Percentiles rank a stretch among this genome's conserved stretches.
Evolutionary conservation across 108 stramenopile genomes (phyloP).

Genomic region (Pelagomonas calceolata): DNA sequence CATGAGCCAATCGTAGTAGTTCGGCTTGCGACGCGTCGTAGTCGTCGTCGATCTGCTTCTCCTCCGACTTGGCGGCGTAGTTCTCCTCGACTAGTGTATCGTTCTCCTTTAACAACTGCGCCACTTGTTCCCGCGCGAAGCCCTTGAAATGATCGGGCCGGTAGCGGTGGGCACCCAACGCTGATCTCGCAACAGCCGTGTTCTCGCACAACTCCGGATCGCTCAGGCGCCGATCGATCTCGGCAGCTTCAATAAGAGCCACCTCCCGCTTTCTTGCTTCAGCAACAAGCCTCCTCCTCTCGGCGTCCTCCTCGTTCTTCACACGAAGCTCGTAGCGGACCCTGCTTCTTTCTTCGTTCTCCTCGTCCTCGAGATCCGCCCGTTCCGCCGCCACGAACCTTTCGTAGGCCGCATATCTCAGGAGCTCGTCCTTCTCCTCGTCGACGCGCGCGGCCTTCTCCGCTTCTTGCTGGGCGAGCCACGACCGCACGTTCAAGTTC

Average conservation of each 20-base stretch:
- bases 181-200: not conserved
- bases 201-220: not conserved
- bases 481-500: not conserved
- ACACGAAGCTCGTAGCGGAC: not conserved
- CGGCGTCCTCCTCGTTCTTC: constrained; percentile 2
- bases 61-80: not conserved
- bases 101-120: not conserved
- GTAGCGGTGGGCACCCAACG: not conserved
- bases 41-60: not conserved
- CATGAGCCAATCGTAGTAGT: not conserved
- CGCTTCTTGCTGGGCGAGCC: constrained; percentile 7
- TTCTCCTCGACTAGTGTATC: not conserved
- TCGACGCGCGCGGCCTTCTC: constrained; percentile 2
- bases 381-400: not conserved
- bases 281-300: not conserved
- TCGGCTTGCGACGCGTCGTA: not conserved
- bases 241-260: not conserved
- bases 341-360: not conserved
- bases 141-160: constrained; percentile 16
- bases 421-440: constrained; percentile 4
- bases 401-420: constrained; percentile 1
- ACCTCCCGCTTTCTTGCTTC: not conserved
- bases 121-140: not conserved
- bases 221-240: not conserved
- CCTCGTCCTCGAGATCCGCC: not conserved